phyloP scores from a whole-genome alignment of 2,329 filamentous ascomycete genomes.

The Cladophialophora exuberans region DNA sequence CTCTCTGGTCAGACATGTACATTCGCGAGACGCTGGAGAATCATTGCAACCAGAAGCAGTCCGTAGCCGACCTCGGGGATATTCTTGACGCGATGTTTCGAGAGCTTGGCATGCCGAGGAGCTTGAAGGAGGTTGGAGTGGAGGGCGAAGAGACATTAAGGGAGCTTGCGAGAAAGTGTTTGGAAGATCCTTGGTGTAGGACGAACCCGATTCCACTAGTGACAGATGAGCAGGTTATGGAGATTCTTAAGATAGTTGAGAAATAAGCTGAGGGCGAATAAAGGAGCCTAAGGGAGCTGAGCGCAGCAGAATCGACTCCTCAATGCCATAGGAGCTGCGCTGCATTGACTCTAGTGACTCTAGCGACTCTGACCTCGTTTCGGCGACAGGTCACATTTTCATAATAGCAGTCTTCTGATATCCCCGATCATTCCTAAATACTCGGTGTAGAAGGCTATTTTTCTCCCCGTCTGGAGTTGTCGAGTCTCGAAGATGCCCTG shows the following conservation, averaged over 20 bases:
- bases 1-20: constrained; percentile 22
- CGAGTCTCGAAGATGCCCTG: too few relatives aligned
- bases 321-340: not conserved
- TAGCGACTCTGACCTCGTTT: not conserved
- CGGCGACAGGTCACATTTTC: too few relatives aligned
- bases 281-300: not conserved
- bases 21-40: constrained; percentile 18
- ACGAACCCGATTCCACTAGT: constrained; percentile 3
- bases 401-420: too few relatives aligned
- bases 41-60: constrained; percentile 2
- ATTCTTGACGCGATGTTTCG: constrained; percentile 22
- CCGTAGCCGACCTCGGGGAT: constrained; percentile 23
- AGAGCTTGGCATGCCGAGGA: constrained; percentile 27
- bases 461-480: too few relatives aligned
- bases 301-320: not conserved
- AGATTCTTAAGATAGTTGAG: constrained; percentile 21
- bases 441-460: too few relatives aligned
- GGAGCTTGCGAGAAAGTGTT: constrained; percentile 19
- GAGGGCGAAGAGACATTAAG: constrained; percentile 18
- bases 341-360: not conserved
- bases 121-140: constrained; percentile 25
- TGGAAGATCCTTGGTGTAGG: constrained; percentile 14
- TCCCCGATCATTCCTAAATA: too few relatives aligned
- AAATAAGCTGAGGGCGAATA: not conserved
- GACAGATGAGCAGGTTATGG: constrained; percentile 6